phyloP scores from a whole-genome alignment of 2,329 filamentous ascomycete genomes.

The Alternaria infectoria region DNA sequence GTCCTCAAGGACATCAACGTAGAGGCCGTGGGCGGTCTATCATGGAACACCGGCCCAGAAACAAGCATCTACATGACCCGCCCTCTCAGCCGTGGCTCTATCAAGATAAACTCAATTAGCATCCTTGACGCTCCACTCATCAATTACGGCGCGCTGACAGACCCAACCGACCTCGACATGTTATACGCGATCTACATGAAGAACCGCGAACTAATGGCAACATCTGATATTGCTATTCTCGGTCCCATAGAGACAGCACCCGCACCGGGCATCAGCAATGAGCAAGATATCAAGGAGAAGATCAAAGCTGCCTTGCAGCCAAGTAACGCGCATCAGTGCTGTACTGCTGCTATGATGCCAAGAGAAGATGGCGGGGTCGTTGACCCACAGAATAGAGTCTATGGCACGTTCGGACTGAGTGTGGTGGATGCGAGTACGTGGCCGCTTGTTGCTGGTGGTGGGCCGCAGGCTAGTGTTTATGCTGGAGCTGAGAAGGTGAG shows the following conservation, averaged over 20 bases:
- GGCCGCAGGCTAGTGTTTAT: constrained; percentile 24
- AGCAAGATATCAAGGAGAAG: constrained; percentile 10
- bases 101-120: constrained; percentile 38
- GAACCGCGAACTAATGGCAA: constrained; percentile 40
- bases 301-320: constrained; percentile 14
- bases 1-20: constrained; percentile 22
- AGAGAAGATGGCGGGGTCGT: constrained; percentile 27
- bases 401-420: constrained; percentile 25
- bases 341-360: constrained; percentile 30
- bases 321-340: constrained; percentile 28
- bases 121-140: constrained; percentile 31
- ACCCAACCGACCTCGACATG: constrained; percentile 41
- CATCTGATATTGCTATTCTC: constrained; percentile 37
- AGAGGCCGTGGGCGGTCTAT: constrained; percentile 31
- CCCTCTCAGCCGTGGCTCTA: constrained; percentile 45
- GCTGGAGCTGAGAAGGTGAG: constrained; percentile 28
- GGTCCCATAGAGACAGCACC: constrained; percentile 41
- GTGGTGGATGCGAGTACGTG: constrained; percentile 35
- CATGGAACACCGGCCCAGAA: constrained; percentile 26
- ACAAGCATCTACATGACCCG: constrained; percentile 38
- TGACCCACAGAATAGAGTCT: constrained; percentile 21
- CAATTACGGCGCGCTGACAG: constrained; percentile 36
- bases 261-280: constrained; percentile 16
- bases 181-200: constrained; percentile 39
- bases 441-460: constrained; percentile 22